Percentiles rank a stretch among this genome's conserved stretches.
phyloP scores from a whole-genome alignment of 108 stramenopile species.

The Skeletonema grethae region DNA sequence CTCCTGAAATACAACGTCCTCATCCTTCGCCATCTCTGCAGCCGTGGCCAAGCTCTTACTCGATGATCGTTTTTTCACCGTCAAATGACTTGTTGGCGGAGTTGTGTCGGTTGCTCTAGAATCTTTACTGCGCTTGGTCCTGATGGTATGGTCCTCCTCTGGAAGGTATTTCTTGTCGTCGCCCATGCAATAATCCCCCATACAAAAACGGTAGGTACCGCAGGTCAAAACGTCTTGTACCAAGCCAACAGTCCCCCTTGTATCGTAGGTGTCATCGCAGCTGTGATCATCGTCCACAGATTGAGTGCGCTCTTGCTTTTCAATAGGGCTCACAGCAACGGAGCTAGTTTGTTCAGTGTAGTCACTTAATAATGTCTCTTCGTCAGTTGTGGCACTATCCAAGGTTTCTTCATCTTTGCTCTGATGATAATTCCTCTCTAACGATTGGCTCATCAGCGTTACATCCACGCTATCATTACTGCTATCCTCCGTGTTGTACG shows the following conservation, averaged over 20 bases:
- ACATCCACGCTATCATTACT: background rate
- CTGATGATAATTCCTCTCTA: background rate
- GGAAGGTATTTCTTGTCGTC: background rate
- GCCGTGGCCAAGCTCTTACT: background rate
- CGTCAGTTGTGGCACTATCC: background rate
- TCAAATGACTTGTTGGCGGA: background rate
- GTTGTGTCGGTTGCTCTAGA: background rate
- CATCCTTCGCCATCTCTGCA: background rate
- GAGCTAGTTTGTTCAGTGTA: background rate
- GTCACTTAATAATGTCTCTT: background rate
- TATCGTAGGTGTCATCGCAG: background rate
- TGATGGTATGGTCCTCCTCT: background rate
- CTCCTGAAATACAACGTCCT: background rate
- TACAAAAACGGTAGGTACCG: background rate
- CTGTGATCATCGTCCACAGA: background rate
- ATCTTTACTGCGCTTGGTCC: background rate
- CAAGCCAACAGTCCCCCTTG: background rate
- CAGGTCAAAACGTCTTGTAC: background rate
- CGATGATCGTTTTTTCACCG: background rate
- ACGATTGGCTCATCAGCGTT: background rate
- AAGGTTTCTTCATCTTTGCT: background rate
- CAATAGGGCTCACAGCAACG: background rate
- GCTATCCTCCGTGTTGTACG: too few relatives aligned
- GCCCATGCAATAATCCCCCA: too few relatives aligned
- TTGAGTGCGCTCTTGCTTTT: background rate